phyloP scores from a whole-genome alignment of 345 rosid species.

The Eucalyptus cloeziana region DNA sequence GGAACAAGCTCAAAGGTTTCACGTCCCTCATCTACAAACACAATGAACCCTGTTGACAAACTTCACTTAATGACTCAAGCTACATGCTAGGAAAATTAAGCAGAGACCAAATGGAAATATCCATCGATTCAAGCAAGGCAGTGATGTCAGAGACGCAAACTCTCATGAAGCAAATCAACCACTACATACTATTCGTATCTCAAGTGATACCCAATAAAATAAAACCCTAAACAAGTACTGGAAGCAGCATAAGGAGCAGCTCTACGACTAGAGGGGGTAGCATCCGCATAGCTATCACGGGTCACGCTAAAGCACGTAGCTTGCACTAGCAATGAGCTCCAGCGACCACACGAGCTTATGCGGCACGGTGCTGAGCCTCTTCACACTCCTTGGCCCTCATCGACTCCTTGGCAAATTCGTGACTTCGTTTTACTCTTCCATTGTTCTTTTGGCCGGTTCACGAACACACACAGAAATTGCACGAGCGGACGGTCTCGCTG shows the following conservation, averaged over 20 bases:
- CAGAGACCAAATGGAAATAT: background rate
- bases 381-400: background rate
- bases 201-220: no score
- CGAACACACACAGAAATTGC: background rate
- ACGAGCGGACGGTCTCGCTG: background rate
- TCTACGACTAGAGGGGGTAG: background rate
- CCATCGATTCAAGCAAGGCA: background rate
- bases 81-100: background rate
- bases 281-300: background rate
- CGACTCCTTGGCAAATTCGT: background rate
- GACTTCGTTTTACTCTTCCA: background rate
- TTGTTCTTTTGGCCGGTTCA: background rate
- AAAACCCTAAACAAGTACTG: no score
- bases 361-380: background rate
- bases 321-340: background rate
- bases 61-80: background rate
- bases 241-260: background rate
- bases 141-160: background rate
- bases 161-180: background rate
- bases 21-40: conserved; percentile 47
- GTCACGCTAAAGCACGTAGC: background rate
- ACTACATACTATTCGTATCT: background rate
- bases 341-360: background rate
- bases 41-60: background rate
- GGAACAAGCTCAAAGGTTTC: conserved; percentile 43